Base-by-base conservation (phyloP, 1,284 basidiomycete genomes). In the Tausonia pullulans region DNA sequence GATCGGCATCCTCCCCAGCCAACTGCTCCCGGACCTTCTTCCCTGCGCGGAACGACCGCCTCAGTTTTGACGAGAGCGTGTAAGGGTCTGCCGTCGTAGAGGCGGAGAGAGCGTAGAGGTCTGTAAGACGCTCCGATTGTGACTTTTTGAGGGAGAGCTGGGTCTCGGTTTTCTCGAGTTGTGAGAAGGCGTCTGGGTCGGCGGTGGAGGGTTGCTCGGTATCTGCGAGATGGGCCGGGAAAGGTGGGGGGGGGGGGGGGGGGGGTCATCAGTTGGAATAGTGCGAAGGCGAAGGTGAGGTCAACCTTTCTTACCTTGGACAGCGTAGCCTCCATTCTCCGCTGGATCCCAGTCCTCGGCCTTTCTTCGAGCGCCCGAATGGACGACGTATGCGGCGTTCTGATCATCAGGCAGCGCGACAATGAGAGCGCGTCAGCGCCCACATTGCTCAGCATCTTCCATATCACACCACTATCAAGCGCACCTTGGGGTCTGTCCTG, bases 271-370 rank as follows among this genome's bases (percentile, higher is more conserved):
- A 27, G 27, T 27, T 27, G 27, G 27, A 27, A 27, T 27, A 1
- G 27, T 27, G 27, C 27, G 27, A 27, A 27, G 27, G 27, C 27
- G 27, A 27, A 27, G 27, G 27, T 27, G 27, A 27, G 27, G 27
- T 27, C 27, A 27, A 27, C 27, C 27, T 27, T 27, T 65, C 82
- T 68, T 72, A 87, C 91, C 89, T 72, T 90, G 86, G 45, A 93
- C 80, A n/a, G 89, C 89, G 70, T 84, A 90, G 0, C 92, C 92
- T 4, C 95, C 95, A 66, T 96, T 88, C 75, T 96, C 92, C 71
- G 87, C 91, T 0, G 94, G 92, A 74, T 98, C 83, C 96, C 95
- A 98, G 46, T 96, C 91, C 71, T 93, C 88, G 58, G 90, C 85
- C 76, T 98, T 93, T 75, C 88, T 86, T 66, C 87, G 81, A 9